Evolutionary conservation across 2,329 filamentous ascomycete species (phyloP).

Genomic region (Epichloe bromicola): DNA sequence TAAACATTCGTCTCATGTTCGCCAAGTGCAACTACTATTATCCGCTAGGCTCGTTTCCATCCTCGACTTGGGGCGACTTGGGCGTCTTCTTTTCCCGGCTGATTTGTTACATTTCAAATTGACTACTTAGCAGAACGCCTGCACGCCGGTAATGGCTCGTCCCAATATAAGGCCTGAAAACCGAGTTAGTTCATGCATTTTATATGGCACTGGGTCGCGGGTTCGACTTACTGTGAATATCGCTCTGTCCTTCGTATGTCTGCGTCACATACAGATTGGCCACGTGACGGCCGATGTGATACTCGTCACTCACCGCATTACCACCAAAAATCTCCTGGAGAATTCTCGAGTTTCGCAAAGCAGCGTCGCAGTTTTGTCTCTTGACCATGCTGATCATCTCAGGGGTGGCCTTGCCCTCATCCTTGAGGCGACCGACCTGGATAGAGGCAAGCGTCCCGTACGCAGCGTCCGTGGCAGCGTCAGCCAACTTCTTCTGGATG

Average conservation of each 20-base stretch:
- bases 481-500: slow-evolving; percentile 93
- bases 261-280: slow-evolving; percentile 95
- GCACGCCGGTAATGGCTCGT: slow-evolving; percentile 58
- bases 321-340: slow-evolving; percentile 95
- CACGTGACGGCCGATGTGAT: slow-evolving; percentile 86
- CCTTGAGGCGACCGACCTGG: slow-evolving; percentile 87
- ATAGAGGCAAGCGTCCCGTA: slow-evolving; percentile 82
- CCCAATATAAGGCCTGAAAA: slow-evolving; percentile 54
- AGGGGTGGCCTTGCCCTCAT: slow-evolving; percentile 72
- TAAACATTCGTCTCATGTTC: neutral
- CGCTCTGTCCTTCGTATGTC: slow-evolving; percentile 96
- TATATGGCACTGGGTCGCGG: neutral
- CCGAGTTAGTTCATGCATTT: slow-evolving; percentile 1
- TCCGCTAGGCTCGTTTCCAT: neutral
- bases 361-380: slow-evolving; percentile 90
- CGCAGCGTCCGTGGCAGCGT: slow-evolving; percentile 80
- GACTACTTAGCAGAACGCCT: slow-evolving; percentile 54
- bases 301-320: slow-evolving; percentile 97
- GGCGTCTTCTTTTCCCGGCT: too few relatives aligned
- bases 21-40: neutral
- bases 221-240: slow-evolving; percentile 72
- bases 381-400: slow-evolving; percentile 98
- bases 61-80: too few relatives aligned
- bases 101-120: too few relatives aligned
- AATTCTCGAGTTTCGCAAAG: slow-evolving; percentile 62